Evolutionary conservation across 192 early-diverging fungal genomes (phyloP), one percentile per base, ranked within the genome.

Genomic region (Linnemannia elongata): DNA sequence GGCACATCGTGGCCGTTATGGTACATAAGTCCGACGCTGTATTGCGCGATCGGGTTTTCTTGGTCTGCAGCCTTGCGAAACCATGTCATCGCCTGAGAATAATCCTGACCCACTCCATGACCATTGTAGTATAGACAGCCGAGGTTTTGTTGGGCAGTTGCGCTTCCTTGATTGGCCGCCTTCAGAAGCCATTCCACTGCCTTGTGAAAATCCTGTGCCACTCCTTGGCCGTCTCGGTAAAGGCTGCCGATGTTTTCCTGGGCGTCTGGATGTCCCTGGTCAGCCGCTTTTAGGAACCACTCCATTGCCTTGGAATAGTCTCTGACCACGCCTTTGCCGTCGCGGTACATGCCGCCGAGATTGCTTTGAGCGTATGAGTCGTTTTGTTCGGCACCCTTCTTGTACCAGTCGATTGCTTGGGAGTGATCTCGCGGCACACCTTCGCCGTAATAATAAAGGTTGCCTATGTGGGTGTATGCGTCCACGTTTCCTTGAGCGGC

Each of bases 391-490:
- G 69, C 69, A 2, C 36, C 69, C 13, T 69, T 69, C 36, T 12
- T 10, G 10, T 39, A 38, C 33, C 69, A 69, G 2, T 69, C 35
- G 35, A 45, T 13, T 8, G 44, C 44, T 45, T 6, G 44, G 0
- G 1, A 5, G 44, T 45, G 8, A 45, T 45, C 3, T 45, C 12
- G 3, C 1, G 44, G 44, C 70, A 44, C 22, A 45, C 33, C 41
- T 52, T 52, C 71, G 22, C 95, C 96, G 73, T 91, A 93, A 47
- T 92, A 90, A 69, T 93, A 91, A 76, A 94, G 95, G 73, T 88
- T 93, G 10, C 94, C 96, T 15, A 95, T 88, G 74, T 95, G 95
- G 82, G 91, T 94, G 78, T 96, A 94, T 13, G 95, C 92, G 91
- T 93, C 44, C 44, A 45, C 44, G 44, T 45, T 6, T 12, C 6